Evolutionary conservation across 2,329 filamentous ascomycete genomes (phyloP), one percentile per base, ranked within the genome.

Genomic region (Hortaea sp.): DNA sequence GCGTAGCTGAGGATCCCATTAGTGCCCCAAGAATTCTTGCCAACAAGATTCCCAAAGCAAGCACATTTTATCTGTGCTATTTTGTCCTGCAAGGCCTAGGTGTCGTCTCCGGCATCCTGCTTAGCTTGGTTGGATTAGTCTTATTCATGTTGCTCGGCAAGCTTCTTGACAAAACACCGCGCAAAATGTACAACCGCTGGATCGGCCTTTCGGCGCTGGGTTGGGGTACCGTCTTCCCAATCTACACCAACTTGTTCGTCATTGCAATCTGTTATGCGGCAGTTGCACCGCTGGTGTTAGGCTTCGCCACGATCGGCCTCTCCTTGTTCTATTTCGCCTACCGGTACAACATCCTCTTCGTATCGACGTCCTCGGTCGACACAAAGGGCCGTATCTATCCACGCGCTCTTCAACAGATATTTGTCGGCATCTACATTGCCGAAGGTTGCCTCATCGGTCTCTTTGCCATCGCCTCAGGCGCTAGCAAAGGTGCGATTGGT

Each of bases 61-160:
- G 88, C 50, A 97, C 94, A 68, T 94, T 97, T 62, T 98, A 95
- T 66, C 82, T 97, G 13, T 87, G 84, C 0, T 98, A 97, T 69
- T 94, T 98, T 54, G 79, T 97, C 30, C 78, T 98, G 2, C 92
- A 97, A 66, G 94, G 90, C 31, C 66, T 97, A 48, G 83, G 82
- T 1, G 81, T 90, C 50, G 84, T 88, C 3, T 77, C 86, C 0
- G 78, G 82, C 41, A 77, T 85, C 1, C 66, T 97, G 5, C 73
- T 94, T 2, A 87, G 94, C 56, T 75, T 85, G 41, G 71, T 68
- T 13, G 87, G 88, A 11, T 75, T 97, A 43, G 66, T 89, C 41
- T 66, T 94, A 29, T 85, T 84, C 61, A 79, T 80, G 43, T 62
- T 94, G 5, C 70, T 89, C 41, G 86, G 88, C 64, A 84, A 80